phyloP scores from a whole-genome alignment of 768 basidiomycete species.

The Harrya chromipes region DNA sequence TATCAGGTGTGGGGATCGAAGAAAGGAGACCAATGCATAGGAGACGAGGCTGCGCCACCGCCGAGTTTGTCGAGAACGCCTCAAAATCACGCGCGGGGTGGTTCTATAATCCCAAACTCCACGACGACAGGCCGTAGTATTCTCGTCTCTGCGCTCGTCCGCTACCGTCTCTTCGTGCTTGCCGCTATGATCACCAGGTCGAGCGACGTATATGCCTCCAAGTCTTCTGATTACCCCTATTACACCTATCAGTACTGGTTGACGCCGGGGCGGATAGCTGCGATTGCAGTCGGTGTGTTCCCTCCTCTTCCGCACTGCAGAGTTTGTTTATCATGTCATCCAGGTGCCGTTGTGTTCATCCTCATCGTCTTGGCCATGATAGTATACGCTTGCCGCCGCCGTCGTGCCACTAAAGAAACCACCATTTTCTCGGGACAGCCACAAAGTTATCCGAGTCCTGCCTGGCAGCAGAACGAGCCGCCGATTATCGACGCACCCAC shows the following conservation, averaged over 20 bases:
- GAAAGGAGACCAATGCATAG: not conserved
- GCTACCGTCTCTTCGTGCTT: not conserved
- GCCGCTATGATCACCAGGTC: conserved; percentile 2
- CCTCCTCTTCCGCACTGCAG: no score
- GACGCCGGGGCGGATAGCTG: conserved; percentile 26
- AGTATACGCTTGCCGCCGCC: conserved; percentile 5
- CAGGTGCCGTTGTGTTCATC: conserved; percentile 13
- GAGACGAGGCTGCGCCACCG: not conserved
- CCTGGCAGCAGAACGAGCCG: conserved; percentile 9
- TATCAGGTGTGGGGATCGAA: not conserved
- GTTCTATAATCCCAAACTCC: not conserved
- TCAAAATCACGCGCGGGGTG: not conserved
- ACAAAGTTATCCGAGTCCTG: not conserved
- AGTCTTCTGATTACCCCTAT: not conserved
- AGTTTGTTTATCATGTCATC: not conserved
- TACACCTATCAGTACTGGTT: conserved; percentile 18
- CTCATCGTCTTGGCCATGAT: conserved; percentile 7
- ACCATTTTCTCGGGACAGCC: not conserved
- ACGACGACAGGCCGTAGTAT: not conserved
- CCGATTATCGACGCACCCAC: not conserved
- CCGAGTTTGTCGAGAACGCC: not conserved
- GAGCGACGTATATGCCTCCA: conserved; percentile 10
- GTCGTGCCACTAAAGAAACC: not conserved
- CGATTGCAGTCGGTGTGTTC: conserved; percentile 24
- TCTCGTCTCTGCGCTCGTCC: not conserved